These are phyloP conservation scores for Penicillium lividum DNA, from an alignment of 495 filamentous ascomycete genomes.

Conservation along the genomic window DNA sequence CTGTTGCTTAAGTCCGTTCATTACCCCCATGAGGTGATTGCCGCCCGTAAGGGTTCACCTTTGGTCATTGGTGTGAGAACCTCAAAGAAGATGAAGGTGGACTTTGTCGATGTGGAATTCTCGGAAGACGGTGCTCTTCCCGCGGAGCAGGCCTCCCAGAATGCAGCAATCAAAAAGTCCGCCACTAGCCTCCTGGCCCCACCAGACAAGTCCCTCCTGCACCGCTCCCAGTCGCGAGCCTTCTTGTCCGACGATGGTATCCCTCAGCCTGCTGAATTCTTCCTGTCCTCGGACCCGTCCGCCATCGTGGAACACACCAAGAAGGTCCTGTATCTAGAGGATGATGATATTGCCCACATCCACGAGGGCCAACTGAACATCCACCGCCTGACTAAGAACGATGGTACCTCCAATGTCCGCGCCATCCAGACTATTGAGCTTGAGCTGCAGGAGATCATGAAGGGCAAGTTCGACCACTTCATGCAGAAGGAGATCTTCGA, in stretches of 20 bases:
- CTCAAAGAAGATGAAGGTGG: conserved; percentile 98
- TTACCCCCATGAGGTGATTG: conserved; percentile 97
- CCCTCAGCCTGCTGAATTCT: conserved; percentile 98
- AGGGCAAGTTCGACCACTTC: conserved; percentile 99
- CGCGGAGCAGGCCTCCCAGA: conserved; percentile 94
- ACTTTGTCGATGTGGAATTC: conserved; percentile 98
- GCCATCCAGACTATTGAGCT: conserved; percentile 97
- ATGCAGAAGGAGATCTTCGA: conserved; percentile 99
- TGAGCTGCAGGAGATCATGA: conserved; percentile 99
- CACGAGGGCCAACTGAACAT: conserved; percentile 99
- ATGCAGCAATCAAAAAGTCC: conserved; percentile 92
- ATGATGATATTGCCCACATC: conserved; percentile 99
- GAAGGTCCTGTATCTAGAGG: conserved; percentile 98
- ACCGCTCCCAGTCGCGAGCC: conserved; percentile 95
- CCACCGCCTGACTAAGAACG: conserved; percentile 93
- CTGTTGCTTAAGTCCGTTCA: conserved; percentile 96
- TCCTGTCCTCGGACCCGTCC: conserved; percentile 95
- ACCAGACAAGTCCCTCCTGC: conserved; percentile 94
- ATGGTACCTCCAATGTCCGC: conserved; percentile 94
- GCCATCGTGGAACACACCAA: conserved; percentile 99
- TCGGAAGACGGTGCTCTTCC: conserved; percentile 83
- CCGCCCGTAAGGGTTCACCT: conserved; percentile 95
- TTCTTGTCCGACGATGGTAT: conserved; percentile 98
- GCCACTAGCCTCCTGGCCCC: conserved; percentile 78
- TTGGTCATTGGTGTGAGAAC: conserved; percentile 95